Evolutionary conservation across 345 rosid species (phyloP), one percentile per base, ranked within the genome.

Genomic region (Cardiospermum halicacabum): DNA sequence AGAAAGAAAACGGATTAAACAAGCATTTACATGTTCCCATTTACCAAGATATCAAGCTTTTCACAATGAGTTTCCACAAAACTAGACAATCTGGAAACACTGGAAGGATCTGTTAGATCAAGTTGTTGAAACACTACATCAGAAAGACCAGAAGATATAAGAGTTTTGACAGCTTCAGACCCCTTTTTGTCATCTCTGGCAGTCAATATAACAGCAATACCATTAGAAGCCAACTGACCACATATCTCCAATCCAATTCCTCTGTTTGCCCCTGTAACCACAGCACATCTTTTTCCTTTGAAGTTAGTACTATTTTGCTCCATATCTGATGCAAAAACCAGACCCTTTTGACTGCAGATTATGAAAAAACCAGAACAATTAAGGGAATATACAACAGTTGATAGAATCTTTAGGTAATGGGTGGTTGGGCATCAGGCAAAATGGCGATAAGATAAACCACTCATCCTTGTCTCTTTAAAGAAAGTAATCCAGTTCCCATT

Each of bases 231-330:
- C 4, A 61, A 16, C 51, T 43, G 67, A 18, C 27, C 26, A 19
- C 67, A 54, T 53, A 60, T 48, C 37, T 68, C 72, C 42, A 59
- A 56, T 49, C 65, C 65, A 18, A 49, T 68, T 25, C 65, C 72
- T 40, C 39, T 51, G n/a, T 59, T 68, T 22, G 65, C 72, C 19
- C 67, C 37, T 0, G 62, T 42, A 24, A 50, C 66, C 11, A 30
- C 60, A 0, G 45, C 61, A 22, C 31, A 28, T 31, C 22, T 40
- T 7, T 39, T 59, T 39, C 19, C 50, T 2, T 21, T 24, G 8
- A n/a, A 28, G 8, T 48, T 24, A 22, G 11, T 15, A 24, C 28
- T 40, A 18, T 21, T 39, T 39, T 59, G 32, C 2, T 58, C 63
- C 50, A 58, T 58, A 24, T 25, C 22, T n/a, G 11, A 27, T 25